A percentile compares a stretch with the other conserved stretches of the same genome.
These are phyloP conservation scores for Xylariaceae sp. DNA, from an alignment of 2,329 filamentous ascomycete genomes.

Conservation along the genomic window DNA sequence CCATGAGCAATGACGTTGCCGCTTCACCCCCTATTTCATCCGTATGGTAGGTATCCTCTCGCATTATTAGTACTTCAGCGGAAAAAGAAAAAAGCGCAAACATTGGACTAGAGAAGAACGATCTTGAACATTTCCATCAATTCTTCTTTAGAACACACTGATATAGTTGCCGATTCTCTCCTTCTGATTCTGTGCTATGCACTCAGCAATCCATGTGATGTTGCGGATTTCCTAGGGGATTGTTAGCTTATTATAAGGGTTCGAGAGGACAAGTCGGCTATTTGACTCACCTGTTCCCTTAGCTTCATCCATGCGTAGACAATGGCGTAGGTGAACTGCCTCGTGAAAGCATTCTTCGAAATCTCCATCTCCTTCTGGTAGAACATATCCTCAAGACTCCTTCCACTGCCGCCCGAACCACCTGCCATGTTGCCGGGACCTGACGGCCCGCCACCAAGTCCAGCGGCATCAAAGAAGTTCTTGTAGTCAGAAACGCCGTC, in stretches of 20 bases:
- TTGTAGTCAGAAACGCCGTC: conserved; percentile 94
- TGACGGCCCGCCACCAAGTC: conserved; percentile 63
- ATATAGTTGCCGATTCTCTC: conserved; percentile 98
- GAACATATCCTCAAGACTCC: conserved; percentile 94
- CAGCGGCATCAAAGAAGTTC: conserved; percentile 88
- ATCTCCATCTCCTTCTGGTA: conserved; percentile 99
- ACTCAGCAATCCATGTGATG: conserved; percentile 99
- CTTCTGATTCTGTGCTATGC: conserved; percentile 99
- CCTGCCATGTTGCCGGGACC: conserved; percentile 81
- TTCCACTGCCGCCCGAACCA: conserved; percentile 72
- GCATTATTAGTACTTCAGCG: conserved; percentile 46
- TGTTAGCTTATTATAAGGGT: conserved; percentile 10
- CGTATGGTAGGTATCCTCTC: conserved; percentile 33
- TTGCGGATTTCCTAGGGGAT: conserved; percentile 86
- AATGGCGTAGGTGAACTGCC: conserved; percentile 90
- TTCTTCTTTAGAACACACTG: conserved; percentile 73
- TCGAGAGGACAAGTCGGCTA: neutral
- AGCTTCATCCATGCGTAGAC: conserved; percentile 98
- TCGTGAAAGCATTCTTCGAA: conserved; percentile 88
- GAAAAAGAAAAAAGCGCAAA: conserved; percentile 24
- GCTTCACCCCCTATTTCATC: conserved; percentile 18
- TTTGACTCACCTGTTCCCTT: conserved; percentile 78
- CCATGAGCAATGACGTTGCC: neutral
- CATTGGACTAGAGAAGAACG: conserved; percentile 11
- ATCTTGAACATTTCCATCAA: conserved; percentile 2